phyloP scores from a whole-genome alignment of 345 rosid species.

The Salix viminalis region DNA sequence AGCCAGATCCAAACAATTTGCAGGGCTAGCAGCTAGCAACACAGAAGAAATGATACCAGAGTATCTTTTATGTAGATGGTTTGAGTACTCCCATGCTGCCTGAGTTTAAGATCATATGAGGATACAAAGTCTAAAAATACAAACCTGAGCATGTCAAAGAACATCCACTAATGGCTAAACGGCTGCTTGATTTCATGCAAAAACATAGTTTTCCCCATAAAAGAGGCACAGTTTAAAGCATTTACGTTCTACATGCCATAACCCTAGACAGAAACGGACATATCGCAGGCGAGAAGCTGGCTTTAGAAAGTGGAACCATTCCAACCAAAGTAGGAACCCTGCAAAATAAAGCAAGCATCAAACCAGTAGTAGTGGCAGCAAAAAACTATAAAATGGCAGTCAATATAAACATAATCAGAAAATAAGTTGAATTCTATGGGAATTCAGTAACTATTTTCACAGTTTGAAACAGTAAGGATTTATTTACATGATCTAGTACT shows the following conservation, averaged over 20 bases:
- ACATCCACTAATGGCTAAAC: no score
- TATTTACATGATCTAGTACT: conserved; percentile 77
- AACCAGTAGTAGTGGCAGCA: background rate
- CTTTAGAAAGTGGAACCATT: conserved; percentile 81
- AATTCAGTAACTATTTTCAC: conserved; percentile 16
- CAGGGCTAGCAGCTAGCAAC: no score
- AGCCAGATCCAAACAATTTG: no score
- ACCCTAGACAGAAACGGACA: background rate
- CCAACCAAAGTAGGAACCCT: conserved; percentile 96
- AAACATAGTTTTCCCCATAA: background rate
- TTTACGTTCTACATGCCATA: background rate
- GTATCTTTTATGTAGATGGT: no score
- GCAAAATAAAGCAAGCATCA: conserved; percentile 26
- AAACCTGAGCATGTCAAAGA: no score
- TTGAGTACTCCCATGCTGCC: no score
- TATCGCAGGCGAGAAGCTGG: background rate
- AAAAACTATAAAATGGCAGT: conserved; percentile 2
- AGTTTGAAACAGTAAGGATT: conserved; percentile 18
- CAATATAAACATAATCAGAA: background rate
- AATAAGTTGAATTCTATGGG: conserved; percentile 7
- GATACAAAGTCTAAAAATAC: no score
- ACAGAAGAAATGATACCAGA: no score
- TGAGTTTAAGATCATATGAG: no score
- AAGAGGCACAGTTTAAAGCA: background rate
- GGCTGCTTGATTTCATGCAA: background rate